A percentile compares a stretch with the other conserved stretches of the same genome.
phyloP scores from a whole-genome alignment of 1,139 yeast species.

The Yamadazyma sp. region DNA sequence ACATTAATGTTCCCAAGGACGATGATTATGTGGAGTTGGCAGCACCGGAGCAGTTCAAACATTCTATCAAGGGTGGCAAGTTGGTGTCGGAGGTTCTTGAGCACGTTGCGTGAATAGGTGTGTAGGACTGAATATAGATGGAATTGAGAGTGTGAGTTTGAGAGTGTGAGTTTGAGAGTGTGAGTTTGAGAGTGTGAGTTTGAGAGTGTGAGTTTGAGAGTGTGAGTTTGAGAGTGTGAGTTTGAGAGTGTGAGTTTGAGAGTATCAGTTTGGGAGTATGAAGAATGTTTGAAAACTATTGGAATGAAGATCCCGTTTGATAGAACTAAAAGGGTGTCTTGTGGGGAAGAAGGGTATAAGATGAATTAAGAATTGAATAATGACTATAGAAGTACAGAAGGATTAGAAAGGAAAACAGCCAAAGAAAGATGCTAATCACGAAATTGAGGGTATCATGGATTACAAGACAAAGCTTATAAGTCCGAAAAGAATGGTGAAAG shows the following conservation, averaged over 20 bases:
- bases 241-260: no score
- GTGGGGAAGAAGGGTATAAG: not conserved
- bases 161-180: no score
- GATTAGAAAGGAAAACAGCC: not conserved
- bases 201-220: no score
- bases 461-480: not conserved
- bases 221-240: no score
- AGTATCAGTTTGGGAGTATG: no score
- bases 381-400: not conserved
- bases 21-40: conserved; percentile 71
- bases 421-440: not conserved
- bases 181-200: no score
- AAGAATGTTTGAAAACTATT: not conserved
- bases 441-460: not conserved
- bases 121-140: not conserved
- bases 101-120: conserved; percentile 41
- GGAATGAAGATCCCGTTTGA: no score
- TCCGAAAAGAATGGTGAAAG: conserved; percentile 2
- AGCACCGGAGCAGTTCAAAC: conserved; percentile 86
- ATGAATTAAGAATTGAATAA: not conserved
- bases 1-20: conserved; percentile 72
- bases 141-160: no score
- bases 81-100: conserved; percentile 45
- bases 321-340: no score
- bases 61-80: conserved; percentile 43